These are phyloP conservation scores for Tilletia horrida DNA, from an alignment of 1,284 basidiomycete species.

Conservation along the genomic window DNA sequence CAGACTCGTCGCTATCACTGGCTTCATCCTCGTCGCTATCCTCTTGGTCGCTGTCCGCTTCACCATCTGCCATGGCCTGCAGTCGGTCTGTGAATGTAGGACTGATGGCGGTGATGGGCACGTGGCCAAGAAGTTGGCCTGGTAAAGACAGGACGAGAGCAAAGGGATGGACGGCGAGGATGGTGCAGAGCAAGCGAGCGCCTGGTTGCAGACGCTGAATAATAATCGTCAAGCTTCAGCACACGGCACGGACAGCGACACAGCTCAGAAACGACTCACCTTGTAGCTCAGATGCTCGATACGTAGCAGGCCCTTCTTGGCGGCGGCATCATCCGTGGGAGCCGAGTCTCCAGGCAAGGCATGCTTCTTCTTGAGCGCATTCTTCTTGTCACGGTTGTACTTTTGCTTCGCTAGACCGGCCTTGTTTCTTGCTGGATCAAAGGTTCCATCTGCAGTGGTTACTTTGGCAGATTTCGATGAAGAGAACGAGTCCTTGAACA, in stretches of 20 bases:
- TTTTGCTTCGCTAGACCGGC: constrained; percentile 34
- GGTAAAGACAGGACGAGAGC: constrained; percentile 89
- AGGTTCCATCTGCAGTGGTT: constrained; percentile 29
- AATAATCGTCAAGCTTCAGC: background rate
- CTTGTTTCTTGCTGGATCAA: constrained; percentile 29
- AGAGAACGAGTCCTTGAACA: constrained; percentile 59
- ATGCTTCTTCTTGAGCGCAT: constrained; percentile 53
- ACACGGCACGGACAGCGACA: background rate
- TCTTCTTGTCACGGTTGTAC: constrained; percentile 42
- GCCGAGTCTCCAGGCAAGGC: constrained; percentile 22
- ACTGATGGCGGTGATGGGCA: constrained; percentile 94
- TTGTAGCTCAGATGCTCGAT: constrained; percentile 95
- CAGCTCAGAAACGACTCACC: constrained; percentile 57
- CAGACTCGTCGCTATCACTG: constrained; percentile 54
- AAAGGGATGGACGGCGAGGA: constrained; percentile 82
- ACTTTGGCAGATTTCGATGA: constrained; percentile 57
- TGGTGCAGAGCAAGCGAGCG: constrained; percentile 80
- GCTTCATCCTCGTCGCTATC: constrained; percentile 61
- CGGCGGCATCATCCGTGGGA: constrained; percentile 22
- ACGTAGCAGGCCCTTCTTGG: constrained; percentile 60
- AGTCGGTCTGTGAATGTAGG: constrained; percentile 70
- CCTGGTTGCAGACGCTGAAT: constrained; percentile 73
- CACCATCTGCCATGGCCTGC: constrained; percentile 55
- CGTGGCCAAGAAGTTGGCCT: constrained; percentile 87
- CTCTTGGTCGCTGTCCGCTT: constrained; percentile 59